Evolutionary conservation across 495 filamentous ascomycete species (phyloP).

Genomic region (Penicillium turbatum): DNA sequence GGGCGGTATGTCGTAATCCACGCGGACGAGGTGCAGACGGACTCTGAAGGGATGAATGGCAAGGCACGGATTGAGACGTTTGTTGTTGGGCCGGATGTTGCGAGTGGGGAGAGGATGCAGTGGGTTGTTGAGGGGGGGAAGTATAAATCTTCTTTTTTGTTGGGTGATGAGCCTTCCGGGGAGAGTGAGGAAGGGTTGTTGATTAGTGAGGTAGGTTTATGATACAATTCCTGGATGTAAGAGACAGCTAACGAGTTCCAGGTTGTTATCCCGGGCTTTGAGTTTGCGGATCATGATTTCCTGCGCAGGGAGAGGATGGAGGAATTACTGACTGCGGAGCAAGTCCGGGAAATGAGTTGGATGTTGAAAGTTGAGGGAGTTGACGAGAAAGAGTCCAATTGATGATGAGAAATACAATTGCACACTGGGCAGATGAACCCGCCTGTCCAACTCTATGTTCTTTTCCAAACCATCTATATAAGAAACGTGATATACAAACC

Average conservation of each 20-base stretch:
- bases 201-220: conserved; percentile 53
- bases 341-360: conserved; percentile 48
- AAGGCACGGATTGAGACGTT: conserved; percentile 55
- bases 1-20: conserved; percentile 61
- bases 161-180: conserved; percentile 5
- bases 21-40: conserved; percentile 41
- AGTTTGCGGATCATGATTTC: conserved; percentile 62
- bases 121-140: conserved; percentile 66
- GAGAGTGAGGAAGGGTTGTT: conserved; percentile 45
- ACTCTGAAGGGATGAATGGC: conserved; percentile 6
- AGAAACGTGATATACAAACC: conserved; percentile 8
- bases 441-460: background rate
- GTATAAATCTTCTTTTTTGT: conserved; percentile 58
- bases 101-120: conserved; percentile 54
- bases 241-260: conserved; percentile 5
- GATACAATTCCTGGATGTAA: no score
- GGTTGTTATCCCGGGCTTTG: conserved; percentile 63
- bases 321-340: conserved; percentile 44
- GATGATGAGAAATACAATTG: background rate
- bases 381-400: conserved; percentile 1
- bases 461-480: background rate
- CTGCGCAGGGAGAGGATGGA: conserved; percentile 39
- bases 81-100: conserved; percentile 54
- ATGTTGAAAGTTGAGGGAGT: conserved; percentile 24
- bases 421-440: background rate